Base-by-base conservation (phyloP, 2,329 filamentous ascomycete genomes). In the Lojkania enalia region DNA sequence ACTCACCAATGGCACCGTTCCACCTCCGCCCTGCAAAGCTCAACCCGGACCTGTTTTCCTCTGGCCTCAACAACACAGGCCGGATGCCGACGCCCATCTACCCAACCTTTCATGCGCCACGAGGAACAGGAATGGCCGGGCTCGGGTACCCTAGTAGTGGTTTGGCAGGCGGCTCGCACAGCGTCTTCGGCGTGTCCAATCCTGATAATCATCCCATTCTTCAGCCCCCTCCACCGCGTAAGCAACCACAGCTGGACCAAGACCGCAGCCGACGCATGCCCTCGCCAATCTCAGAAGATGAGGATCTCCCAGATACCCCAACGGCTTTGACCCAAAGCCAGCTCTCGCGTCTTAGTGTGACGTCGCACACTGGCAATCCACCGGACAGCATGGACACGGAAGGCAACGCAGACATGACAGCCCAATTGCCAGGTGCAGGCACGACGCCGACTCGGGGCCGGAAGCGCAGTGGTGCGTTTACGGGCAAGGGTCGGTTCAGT, bases 81-180 rank as follows among this genome's bases (percentile, higher is more conserved):
- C 54, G 70, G n/a, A 62, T 72, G 42, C 69, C 69, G 2, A 72
- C 70, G 16, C 70, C 70, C 31, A 72, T 72, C 41, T 64, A 70
- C 41, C 57, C 66, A 36, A 66, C 56, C 1, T 72, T 72, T 42
- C 60, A 60, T 42, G 52, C 35, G 31, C 45, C 42, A 18, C 32
- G 44, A 16, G 39, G 39, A 6, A 14, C 42, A 18, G 52, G 47
- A 36, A 60, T 61, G 58, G 57, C 46, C 42, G 62, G 65, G 1
- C 33, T 64, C 14, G 55, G 55, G 11, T 64, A 64, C 40, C 57
- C 64, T 3, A 59, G 51, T 19, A 61, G 62, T 39, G 60, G 60
- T 36, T 51, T 63, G 29, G 62, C 62, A 20, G 63, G 60, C 33
- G 50, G 55, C 16, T n/a, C n/a, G n/a, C n/a, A n/a, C n/a, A n/a